These are phyloP conservation scores for Colletotrichum kahawae DNA, from an alignment of 2,329 filamentous ascomycete species.

Conservation along the genomic window DNA sequence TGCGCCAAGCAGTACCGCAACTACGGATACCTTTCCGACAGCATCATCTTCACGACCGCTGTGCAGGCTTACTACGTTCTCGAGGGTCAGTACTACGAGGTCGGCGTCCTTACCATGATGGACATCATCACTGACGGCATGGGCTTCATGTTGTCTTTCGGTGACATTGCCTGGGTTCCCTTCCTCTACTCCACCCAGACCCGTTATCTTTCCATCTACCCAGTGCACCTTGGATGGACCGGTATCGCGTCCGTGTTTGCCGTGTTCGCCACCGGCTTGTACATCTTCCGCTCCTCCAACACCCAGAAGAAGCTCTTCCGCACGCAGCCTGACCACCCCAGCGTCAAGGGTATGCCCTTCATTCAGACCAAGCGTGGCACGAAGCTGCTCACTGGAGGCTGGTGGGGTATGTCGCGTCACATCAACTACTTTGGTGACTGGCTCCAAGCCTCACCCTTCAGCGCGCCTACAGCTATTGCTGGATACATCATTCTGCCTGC, in stretches of 20 bases:
- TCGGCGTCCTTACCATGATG: slow-evolving; percentile 74
- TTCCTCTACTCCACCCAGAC: slow-evolving; percentile 73
- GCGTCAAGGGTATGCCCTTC: slow-evolving; percentile 68
- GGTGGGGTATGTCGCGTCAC: slow-evolving; percentile 76
- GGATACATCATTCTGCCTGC: slow-evolving; percentile 62
- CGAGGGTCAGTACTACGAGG: slow-evolving; percentile 73
- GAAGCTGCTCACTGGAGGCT: slow-evolving; percentile 70
- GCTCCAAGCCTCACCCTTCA: slow-evolving; percentile 76
- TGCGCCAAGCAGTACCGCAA: slow-evolving; percentile 72
- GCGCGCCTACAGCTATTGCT: slow-evolving; percentile 70
- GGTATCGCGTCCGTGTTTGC: slow-evolving; percentile 61
- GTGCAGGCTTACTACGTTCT: slow-evolving; percentile 73
- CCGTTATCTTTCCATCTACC: slow-evolving; percentile 73
- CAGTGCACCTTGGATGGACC: slow-evolving; percentile 62
- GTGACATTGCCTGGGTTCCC: slow-evolving; percentile 75
- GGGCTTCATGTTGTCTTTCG: slow-evolving; percentile 77
- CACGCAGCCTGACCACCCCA: slow-evolving; percentile 70
- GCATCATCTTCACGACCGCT: slow-evolving; percentile 67
- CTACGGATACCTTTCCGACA: slow-evolving; percentile 72
- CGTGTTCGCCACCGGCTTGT: slow-evolving; percentile 67
- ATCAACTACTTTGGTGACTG: slow-evolving; percentile 81
- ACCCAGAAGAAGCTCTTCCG: slow-evolving; percentile 79
- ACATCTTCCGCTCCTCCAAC: slow-evolving; percentile 75
- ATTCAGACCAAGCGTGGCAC: slow-evolving; percentile 71
- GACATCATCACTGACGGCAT: slow-evolving; percentile 77